A percentile compares a stretch with the other conserved stretches of the same genome.
Conservation (phyloP, 2,329 filamentous ascomycete genomes). For the Calonectria ilicicola region DNA sequence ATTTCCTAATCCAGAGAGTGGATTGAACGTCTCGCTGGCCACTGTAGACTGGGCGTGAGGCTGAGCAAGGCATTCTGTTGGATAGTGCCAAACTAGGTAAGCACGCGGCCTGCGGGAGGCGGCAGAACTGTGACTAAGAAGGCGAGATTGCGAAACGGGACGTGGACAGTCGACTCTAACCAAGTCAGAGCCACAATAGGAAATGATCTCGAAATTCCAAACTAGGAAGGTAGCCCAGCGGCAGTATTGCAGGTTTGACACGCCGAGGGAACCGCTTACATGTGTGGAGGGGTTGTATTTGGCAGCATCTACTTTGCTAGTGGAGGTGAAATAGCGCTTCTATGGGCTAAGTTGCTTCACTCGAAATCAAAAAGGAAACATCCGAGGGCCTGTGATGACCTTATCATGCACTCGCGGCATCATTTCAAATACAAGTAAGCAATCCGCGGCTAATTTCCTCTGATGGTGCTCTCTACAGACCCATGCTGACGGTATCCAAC, state of each 20-base stretch:
- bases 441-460: background rate
- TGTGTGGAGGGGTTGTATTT: background rate
- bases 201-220: background rate
- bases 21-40: too few relatives aligned
- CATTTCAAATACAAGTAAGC: background rate
- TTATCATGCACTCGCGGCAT: background rate
- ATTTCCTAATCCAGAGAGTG: too few relatives aligned
- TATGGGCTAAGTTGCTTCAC: background rate
- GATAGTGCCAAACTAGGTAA: background rate
- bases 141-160: background rate
- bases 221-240: background rate
- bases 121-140: background rate
- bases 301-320: background rate
- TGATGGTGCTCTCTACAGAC: background rate
- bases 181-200: background rate
- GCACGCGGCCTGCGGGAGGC: background rate
- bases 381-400: background rate
- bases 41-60: background rate
- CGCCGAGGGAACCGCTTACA: background rate
- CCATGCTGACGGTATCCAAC: background rate
- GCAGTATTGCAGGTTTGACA: background rate
- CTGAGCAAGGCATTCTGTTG: background rate
- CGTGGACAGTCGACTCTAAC: background rate
- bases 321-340: too few relatives aligned
- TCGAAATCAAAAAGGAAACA: background rate